phyloP scores from a whole-genome alignment of 257 asterid genomes.

The Fraxinus quadrangulata region DNA sequence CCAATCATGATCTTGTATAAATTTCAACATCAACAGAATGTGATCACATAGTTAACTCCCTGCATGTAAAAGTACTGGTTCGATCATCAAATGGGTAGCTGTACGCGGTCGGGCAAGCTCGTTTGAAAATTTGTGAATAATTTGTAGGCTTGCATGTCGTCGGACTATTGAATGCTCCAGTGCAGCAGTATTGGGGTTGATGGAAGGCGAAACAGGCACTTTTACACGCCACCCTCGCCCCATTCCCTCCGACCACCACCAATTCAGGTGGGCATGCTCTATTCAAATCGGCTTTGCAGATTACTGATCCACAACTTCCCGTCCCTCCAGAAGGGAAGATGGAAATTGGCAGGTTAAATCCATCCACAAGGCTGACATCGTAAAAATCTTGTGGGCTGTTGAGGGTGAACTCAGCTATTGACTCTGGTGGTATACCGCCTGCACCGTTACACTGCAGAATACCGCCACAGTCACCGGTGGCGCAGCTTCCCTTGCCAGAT shows the following conservation, averaged over 20 bases:
- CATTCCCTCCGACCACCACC: conserved; percentile 27
- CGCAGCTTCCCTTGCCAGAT: conserved; percentile 54
- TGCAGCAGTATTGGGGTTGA: conserved; percentile 58
- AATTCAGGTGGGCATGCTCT: conserved; percentile 49
- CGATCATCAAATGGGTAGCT: conserved; percentile 69
- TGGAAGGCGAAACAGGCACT: conserved; percentile 61
- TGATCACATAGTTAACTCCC: conserved; percentile 45
- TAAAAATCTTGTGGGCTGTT: conserved; percentile 55
- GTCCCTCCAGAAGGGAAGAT: conserved; percentile 47
- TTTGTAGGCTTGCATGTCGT: conserved; percentile 47
- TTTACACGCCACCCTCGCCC: conserved; percentile 53
- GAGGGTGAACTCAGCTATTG: conserved; percentile 70
- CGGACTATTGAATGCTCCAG: conserved; percentile 51
- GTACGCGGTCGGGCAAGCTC: conserved; percentile 57
- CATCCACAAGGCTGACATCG: conserved; percentile 71
- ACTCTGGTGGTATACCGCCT: conserved; percentile 66
- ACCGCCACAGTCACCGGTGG: conserved; percentile 66
- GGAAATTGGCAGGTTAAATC: conserved; percentile 52
- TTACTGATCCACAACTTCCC: conserved; percentile 44
- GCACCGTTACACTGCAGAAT: conserved; percentile 45
- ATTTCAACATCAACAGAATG: conserved; percentile 35
- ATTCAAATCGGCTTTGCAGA: conserved; percentile 46
- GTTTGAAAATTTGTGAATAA: conserved; percentile 58
- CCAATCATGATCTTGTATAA: background rate
- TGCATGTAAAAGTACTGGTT: conserved; percentile 63